Evolutionary conservation across 2,329 filamentous ascomycete genomes (phyloP).

Genomic region (Pyrenophora tritici-repentis): DNA sequence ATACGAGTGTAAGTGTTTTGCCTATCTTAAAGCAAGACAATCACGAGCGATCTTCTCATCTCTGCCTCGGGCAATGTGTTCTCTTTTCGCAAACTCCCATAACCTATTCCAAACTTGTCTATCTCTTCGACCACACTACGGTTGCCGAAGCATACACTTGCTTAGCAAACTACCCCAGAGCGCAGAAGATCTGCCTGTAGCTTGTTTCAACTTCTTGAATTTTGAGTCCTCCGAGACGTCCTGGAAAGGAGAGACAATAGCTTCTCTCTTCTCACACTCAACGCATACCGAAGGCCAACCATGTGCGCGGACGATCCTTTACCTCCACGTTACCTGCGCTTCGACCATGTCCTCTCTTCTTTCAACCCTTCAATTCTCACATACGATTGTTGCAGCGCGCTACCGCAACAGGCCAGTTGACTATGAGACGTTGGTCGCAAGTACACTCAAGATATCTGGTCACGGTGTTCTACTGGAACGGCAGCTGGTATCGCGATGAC

Average conservation of each 20-base stretch:
- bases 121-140: neutral
- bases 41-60: neutral
- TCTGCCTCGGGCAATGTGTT: neutral
- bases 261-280: slow-evolving; percentile 60
- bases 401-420: slow-evolving; percentile 33
- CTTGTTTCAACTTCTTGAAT: too few relatives aligned
- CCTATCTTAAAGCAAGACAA: too few relatives aligned
- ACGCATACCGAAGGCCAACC: slow-evolving; percentile 68
- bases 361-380: slow-evolving; percentile 46
- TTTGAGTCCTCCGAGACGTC: neutral
- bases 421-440: slow-evolving; percentile 21
- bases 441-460: slow-evolving; percentile 55
- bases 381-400: slow-evolving; percentile 33
- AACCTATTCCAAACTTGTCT: neutral
- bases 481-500: slow-evolving; percentile 54
- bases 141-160: too few relatives aligned
- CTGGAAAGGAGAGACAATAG: slow-evolving; percentile 50
- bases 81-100: too few relatives aligned
- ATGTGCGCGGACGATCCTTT: slow-evolving; percentile 60
- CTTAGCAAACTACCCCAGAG: too few relatives aligned
- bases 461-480: slow-evolving; percentile 54
- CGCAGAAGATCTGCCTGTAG: too few relatives aligned
- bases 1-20: too few relatives aligned
- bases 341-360: slow-evolving; percentile 58
- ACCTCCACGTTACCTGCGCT: slow-evolving; percentile 63